Evolutionary conservation across 805 yeast species (phyloP), one percentile per base, ranked within the genome.

Genomic region (Starmerella bacillaris): DNA sequence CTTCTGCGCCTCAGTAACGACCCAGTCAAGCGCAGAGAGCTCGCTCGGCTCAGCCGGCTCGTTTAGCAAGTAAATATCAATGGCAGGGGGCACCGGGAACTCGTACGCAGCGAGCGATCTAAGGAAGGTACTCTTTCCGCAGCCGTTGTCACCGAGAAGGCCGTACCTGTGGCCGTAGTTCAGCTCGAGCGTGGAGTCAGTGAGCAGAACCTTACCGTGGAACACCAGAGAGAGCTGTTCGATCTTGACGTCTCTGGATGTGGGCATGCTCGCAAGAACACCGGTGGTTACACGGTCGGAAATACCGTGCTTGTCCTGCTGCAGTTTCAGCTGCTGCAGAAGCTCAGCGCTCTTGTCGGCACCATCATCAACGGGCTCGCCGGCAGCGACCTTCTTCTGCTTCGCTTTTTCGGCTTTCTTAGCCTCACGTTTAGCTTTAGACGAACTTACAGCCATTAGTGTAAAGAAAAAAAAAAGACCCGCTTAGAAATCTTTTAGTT

Each of bases 241-340:
- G 50, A 86, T 57, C 63, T 89, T 89, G 54, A 89, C 63, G 74
- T 89, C 98, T 60, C 95, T 74, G 14, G 95, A 82, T 20, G 95
- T 84, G 28, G 58, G 69, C 55, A 89, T 65, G 35, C 94, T 79
- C 39, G 77, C 84, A 55, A 89, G 66, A 31, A 89, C 98, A 68
- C 98, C 98, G 30, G 98, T 86, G 48, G 86, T 78, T 46, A 86
- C 98, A 67, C 98, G 79, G 60, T 86, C 98, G 31, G 94, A 80
- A 38, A 86, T 54, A 48, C 98, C 98, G 51, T 83, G 75, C 56
- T 79, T 74, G 60, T 86, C 98, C 56, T 78, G 77, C 63, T 86
- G 98, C 55, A 84, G 63, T 60, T 86, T 86, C 63, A 86, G 67
- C 60, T 80, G 75, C 43, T 74, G 78, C 53, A 89, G 72, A 55